A percentile compares a stretch with the other conserved stretches of the same genome.
phyloP scores from a whole-genome alignment of 495 filamentous ascomycete genomes.

The Penicillium lividum region DNA sequence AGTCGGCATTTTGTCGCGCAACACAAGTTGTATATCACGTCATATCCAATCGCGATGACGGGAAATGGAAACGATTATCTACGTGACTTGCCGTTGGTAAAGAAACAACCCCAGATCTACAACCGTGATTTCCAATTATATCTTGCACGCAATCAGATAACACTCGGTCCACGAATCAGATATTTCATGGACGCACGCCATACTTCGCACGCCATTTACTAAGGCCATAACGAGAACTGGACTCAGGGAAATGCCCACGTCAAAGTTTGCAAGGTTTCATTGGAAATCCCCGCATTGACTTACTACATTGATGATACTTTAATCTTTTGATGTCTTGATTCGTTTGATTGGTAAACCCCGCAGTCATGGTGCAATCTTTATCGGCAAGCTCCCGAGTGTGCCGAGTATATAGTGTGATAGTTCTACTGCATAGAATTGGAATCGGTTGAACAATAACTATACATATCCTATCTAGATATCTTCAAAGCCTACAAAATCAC shows the following conservation, averaged over 20 bases:
- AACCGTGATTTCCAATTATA: background rate
- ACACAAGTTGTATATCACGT: constrained; percentile 19
- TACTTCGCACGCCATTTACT: constrained; percentile 14
- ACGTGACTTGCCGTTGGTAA: background rate
- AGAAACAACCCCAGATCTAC: background rate
- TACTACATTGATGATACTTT: background rate
- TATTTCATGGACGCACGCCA: constrained; percentile 8
- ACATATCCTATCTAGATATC: background rate
- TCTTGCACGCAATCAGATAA: background rate
- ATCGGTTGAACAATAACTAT: background rate
- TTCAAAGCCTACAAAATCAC: too few species aligned
- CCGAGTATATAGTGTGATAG: constrained; percentile 7
- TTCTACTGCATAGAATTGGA: background rate
- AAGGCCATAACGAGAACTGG: constrained; percentile 2
- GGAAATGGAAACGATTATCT: background rate
- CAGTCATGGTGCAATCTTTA: constrained; percentile 18
- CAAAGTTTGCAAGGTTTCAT: background rate
- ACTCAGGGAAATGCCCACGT: background rate
- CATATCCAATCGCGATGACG: constrained; percentile 11
- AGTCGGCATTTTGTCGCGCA: constrained; percentile 10
- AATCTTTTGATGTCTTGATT: background rate
- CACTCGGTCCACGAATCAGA: background rate
- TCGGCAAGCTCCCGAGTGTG: constrained; percentile 12
- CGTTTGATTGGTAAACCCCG: constrained; percentile 13
- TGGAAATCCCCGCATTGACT: background rate